phyloP scores from a whole-genome alignment of 441 rosid species.

The Manihot esculenta region DNA sequence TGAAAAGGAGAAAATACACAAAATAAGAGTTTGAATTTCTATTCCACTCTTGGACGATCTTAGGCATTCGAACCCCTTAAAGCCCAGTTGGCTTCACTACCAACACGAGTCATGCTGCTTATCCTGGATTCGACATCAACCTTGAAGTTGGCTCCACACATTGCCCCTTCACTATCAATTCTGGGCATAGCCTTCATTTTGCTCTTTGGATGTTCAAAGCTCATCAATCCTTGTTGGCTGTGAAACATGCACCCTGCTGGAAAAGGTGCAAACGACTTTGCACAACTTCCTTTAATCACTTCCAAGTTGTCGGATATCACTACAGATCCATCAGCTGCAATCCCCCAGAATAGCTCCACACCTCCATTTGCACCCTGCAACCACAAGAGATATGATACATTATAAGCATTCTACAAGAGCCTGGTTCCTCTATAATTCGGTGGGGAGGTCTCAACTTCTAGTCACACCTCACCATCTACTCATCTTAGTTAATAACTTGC shows the following conservation, averaged over 20 bases:
- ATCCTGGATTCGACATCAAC: constrained; percentile 63
- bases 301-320: constrained; percentile 68
- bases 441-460: too few species aligned
- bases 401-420: too few species aligned
- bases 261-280: constrained; percentile 87
- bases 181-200: constrained; percentile 82
- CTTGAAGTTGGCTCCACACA: constrained; percentile 82
- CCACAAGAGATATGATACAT: neutral
- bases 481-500: too few species aligned
- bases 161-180: constrained; percentile 80
- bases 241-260: constrained; percentile 96
- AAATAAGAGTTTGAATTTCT: neutral
- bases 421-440: too few species aligned
- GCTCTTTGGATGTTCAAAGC: constrained; percentile 84
- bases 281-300: constrained; percentile 79
- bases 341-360: constrained; percentile 72
- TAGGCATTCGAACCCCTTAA: constrained; percentile 32
- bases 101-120: constrained; percentile 68
- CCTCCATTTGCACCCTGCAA: constrained; percentile 70
- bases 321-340: constrained; percentile 82
- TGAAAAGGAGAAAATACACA: neutral
- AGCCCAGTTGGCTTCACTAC: constrained; percentile 92
- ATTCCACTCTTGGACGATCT: neutral
- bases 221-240: constrained; percentile 76
- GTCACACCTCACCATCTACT: too few species aligned